These are phyloP conservation scores for Artemisia tridentata DNA, from an alignment of 129 eudicot species.

Conservation along the genomic window DNA sequence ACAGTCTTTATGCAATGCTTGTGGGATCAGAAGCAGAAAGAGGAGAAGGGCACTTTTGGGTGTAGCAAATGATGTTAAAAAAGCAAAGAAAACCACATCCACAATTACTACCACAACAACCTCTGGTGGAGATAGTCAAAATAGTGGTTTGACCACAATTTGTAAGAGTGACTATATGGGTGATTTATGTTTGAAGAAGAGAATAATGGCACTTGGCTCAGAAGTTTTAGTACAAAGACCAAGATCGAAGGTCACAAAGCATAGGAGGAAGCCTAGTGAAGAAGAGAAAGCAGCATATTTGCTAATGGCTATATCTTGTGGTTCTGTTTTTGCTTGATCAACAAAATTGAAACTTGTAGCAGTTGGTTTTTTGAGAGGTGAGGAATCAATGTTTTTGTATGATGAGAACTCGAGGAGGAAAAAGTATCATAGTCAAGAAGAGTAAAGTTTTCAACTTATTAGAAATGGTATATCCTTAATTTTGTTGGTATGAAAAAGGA, in stretches of 20 bases:
- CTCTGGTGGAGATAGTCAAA: conserved; percentile 32
- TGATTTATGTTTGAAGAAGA: conserved; percentile 48
- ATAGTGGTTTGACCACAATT: conserved; percentile 39
- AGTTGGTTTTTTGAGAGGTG: too few species aligned
- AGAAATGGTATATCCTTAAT: too few species aligned
- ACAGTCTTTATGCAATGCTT: conserved; percentile 95
- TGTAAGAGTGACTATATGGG: conserved; percentile 36
- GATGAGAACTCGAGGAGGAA: too few species aligned
- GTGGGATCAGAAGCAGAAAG: conserved; percentile 96
- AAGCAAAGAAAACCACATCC: conserved; percentile 37
- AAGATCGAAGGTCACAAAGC: conserved; percentile 55
- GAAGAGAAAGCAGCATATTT: conserved; percentile 91
- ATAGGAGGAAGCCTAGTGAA: conserved; percentile 73
- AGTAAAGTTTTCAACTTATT: too few species aligned
- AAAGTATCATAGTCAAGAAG: too few species aligned
- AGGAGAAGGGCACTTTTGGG: conserved; percentile 84
- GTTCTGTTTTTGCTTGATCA: conserved; percentile 66
- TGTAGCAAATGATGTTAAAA: conserved; percentile 52
- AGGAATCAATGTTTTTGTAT: too few species aligned
- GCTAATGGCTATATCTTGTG: conserved; percentile 90
- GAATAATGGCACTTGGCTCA: conserved; percentile 50
- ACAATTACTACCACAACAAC: conserved; percentile 1
- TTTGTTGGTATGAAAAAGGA: too few species aligned
- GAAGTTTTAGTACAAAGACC: conserved; percentile 85
- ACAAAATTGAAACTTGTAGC: not conserved